Base-by-base conservation (phyloP, 1,284 basidiomycete species). In the Polyporus tsugae region DNA sequence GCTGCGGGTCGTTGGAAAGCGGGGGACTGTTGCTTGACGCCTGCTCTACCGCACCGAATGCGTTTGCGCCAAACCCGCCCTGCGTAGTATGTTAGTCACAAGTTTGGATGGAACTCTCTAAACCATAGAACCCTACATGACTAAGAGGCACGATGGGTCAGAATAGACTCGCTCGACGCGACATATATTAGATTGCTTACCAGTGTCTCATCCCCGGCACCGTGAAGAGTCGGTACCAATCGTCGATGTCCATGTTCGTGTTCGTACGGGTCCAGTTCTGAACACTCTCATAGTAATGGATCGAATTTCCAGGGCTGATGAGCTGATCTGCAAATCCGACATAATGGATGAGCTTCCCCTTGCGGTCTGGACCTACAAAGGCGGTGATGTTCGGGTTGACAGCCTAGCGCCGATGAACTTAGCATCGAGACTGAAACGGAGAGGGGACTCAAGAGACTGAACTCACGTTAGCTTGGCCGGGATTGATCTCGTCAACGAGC, bases 141-240 rank as follows among this genome's bases (percentile, higher is more conserved):
- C 70, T 72, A 17, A 0, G 13, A 25, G 46, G 22, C 39, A 58
- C 22, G 35, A 35, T 13, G 35, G 33, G 36, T 46, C 38, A 64
- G 59, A 60, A 13, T 15, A 3, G 6, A n/a, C 4, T 15, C 5
- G 39, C n/a, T 39, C 5, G 38, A 35, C 11, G 33, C 9, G 55
- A 42, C 4, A 69, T 19, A 64, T 57, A 63, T 61, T 15, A 53
- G 4, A 66, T 68, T 9, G 72, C 78, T 39, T 65, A 72, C 74
- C 82, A 83, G 68, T 84, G 82, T n/a, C 72, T 70, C 82, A 84
- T 83, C 1, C 82, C 83, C 0, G 82, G 80, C 19, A 83, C 78
- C 35, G 80, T 73, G 74, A 82, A 84, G n/a, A 83, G 76, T 17
- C 80, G 78, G 74, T 83, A 84, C 70, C 77, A 79, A 53, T 79